A percentile compares a stretch with the other conserved stretches of the same genome.
Conservation (phyloP, 83 land plant species). For the Picea engelmannii region DNA sequence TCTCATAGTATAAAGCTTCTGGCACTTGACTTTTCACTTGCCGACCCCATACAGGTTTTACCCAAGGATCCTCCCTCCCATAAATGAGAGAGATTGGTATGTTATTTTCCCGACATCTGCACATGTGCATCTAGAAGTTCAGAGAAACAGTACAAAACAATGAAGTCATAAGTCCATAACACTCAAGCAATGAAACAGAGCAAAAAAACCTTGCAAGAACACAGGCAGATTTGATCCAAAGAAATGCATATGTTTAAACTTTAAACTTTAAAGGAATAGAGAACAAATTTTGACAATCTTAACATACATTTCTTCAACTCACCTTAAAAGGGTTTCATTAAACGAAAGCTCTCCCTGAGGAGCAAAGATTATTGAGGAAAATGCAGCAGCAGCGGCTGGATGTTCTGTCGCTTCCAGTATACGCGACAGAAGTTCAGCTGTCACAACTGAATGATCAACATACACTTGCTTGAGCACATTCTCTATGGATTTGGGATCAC, state of each 20-base stretch:
- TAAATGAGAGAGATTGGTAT: conserved; percentile 74
- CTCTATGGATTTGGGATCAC: conserved; percentile 62
- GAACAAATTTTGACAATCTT: background rate
- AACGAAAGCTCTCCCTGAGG: conserved; percentile 70
- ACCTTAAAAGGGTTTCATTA: conserved; percentile 65
- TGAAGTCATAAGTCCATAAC: background rate
- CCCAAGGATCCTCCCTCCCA: conserved; percentile 92
- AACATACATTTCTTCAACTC: background rate
- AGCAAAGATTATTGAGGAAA: conserved; percentile 86
- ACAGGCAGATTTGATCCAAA: background rate
- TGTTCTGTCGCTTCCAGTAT: conserved; percentile 74
- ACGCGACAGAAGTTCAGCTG: conserved; percentile 61
- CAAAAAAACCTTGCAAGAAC: background rate
- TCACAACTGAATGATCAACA: conserved; percentile 70
- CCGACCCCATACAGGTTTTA: conserved; percentile 78
- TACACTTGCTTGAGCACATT: conserved; percentile 75
- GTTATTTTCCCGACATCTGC: conserved; percentile 49
- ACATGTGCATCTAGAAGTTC: background rate
- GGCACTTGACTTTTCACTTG: conserved; percentile 66
- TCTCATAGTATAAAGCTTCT: conserved; percentile 81
- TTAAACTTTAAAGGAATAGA: background rate
- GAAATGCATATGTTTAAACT: background rate
- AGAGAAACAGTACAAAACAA: background rate
- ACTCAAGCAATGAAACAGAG: background rate
- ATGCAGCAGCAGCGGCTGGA: conserved; percentile 79